Base-by-base conservation (phyloP, 2,329 filamentous ascomycete genomes). In the Curvularia spicifera region DNA sequence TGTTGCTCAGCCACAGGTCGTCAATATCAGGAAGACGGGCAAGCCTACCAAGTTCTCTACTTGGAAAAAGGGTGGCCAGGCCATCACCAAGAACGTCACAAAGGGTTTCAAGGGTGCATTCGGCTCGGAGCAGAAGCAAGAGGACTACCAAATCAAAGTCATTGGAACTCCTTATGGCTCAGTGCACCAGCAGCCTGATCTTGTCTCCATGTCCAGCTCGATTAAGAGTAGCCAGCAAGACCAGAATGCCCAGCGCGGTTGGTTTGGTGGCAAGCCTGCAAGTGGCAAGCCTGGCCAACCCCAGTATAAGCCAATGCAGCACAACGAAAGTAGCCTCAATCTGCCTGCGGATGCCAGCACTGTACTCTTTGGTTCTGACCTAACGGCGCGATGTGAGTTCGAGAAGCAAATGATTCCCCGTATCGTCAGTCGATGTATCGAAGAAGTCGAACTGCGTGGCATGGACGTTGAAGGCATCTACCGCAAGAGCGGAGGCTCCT, bases 381-480 rank as follows among this genome's bases (percentile, higher is more conserved):
- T 99, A 35, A 84, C 89, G 44, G 90, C 93, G 70, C 88, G 95
- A 63, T 89, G 92, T 71, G 93, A 97, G 50, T 93, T 87, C 71
- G 95, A 99, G 78, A 91, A 91, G 63, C 89, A 91, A 52, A 88
- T 94, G 70, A 94, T 99, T 61, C 95, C 95, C 47, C 89, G 88
- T 62, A 91, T 99, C 28, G 91, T 99, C 43, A 94, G 88, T 47
- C 90, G 93, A 47, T 99, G 95, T 78, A 96, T 99, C 66, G 91
- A 97, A 74, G 94, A 99, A 78, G 95, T 99, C 39, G 95, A 99
- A 77, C 81, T 95, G 22, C 89, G 95, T 74, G 95, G 94, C 78
- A 97, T 99, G 91, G 93, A 98, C 70, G 87, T 96, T 67, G 95
- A 98, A 79, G 95, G 95, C 62, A 96, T 99, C 69, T 99, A 99